Conservation (phyloP, 1,284 basidiomycete genomes). For the Irpex sp. region DNA sequence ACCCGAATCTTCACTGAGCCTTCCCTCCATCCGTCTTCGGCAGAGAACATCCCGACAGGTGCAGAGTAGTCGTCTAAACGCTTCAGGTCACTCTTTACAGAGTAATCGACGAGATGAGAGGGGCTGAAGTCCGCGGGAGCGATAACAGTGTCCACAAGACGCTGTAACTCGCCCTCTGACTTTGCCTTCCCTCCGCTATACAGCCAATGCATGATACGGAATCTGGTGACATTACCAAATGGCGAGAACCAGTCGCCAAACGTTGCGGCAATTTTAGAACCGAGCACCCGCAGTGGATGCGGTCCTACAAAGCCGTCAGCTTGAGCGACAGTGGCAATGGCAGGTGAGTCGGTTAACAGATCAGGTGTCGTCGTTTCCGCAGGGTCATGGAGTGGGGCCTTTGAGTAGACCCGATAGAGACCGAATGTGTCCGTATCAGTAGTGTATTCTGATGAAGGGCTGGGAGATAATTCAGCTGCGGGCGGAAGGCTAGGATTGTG, state of each 20-base stretch:
- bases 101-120: slow-evolving; percentile 19
- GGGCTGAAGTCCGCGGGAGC: slow-evolving; percentile 19
- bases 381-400: not conserved
- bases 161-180: slow-evolving; percentile 24
- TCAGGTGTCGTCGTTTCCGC: not conserved
- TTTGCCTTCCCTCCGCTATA: slow-evolving; percentile 22
- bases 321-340: not conserved
- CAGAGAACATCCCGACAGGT: not conserved
- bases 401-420: not conserved
- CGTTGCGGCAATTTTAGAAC: not conserved
- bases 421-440: not conserved
- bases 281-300: not conserved
- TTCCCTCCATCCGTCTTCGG: slow-evolving; percentile 24
- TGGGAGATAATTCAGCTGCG: not conserved
- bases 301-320: not conserved
- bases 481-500: not conserved
- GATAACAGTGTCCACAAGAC: slow-evolving; percentile 28
- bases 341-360: not conserved
- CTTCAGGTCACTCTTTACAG: slow-evolving; percentile 7
- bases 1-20: slow-evolving; percentile 21
- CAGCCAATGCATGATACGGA: slow-evolving; percentile 28
- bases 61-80: slow-evolving; percentile 13
- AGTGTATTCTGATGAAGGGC: not conserved
- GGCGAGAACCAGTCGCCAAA: slow-evolving; percentile 17
- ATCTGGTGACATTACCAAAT: slow-evolving; percentile 25